phyloP scores from a whole-genome alignment of 2,329 filamentous ascomycete genomes.

The Karstenula rhodostoma region DNA sequence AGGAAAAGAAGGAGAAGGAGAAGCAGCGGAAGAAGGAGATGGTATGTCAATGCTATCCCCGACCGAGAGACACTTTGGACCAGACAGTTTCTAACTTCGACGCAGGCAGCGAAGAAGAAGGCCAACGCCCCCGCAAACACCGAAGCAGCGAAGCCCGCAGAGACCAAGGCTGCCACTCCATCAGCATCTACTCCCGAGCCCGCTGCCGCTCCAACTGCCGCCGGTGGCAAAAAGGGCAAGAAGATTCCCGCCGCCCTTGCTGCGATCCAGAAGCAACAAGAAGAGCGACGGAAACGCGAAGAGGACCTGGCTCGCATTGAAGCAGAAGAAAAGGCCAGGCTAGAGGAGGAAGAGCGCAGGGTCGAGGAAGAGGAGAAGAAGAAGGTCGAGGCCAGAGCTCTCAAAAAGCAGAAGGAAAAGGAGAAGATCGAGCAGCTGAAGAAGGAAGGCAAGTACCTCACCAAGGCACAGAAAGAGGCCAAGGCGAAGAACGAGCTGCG shows the following conservation, averaged over 20 bases:
- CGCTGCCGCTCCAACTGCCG: slow-evolving; percentile 36
- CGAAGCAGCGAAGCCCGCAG: slow-evolving; percentile 54
- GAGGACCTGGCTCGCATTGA: slow-evolving; percentile 68
- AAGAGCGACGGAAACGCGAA: slow-evolving; percentile 71
- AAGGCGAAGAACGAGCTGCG: slow-evolving; percentile 81
- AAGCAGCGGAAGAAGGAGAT: slow-evolving; percentile 99
- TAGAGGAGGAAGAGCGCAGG: slow-evolving; percentile 71
- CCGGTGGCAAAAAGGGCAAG: slow-evolving; percentile 78
- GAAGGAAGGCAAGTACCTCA: slow-evolving; percentile 86
- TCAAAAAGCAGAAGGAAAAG: slow-evolving; percentile 87
- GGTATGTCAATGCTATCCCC: slow-evolving; percentile 58
- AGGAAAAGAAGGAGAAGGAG: slow-evolving; percentile 96
- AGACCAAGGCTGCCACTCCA: slow-evolving; percentile 48
- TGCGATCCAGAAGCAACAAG: slow-evolving; percentile 82
- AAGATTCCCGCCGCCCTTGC: slow-evolving; percentile 81
- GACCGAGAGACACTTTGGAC: background rate
- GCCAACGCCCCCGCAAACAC: slow-evolving; percentile 60
- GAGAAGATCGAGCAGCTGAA: slow-evolving; percentile 86
- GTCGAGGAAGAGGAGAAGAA: slow-evolving; percentile 73
- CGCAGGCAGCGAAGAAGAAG: slow-evolving; percentile 64
- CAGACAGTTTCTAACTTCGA: slow-evolving; percentile 9
- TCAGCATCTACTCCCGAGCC: slow-evolving; percentile 34
- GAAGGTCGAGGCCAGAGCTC: slow-evolving; percentile 75
- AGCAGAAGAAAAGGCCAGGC: slow-evolving; percentile 70
- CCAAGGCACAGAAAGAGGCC: slow-evolving; percentile 84